Evolutionary conservation across 2,329 filamentous ascomycete species (phyloP).

Genomic region (Penicillium concentricum): DNA sequence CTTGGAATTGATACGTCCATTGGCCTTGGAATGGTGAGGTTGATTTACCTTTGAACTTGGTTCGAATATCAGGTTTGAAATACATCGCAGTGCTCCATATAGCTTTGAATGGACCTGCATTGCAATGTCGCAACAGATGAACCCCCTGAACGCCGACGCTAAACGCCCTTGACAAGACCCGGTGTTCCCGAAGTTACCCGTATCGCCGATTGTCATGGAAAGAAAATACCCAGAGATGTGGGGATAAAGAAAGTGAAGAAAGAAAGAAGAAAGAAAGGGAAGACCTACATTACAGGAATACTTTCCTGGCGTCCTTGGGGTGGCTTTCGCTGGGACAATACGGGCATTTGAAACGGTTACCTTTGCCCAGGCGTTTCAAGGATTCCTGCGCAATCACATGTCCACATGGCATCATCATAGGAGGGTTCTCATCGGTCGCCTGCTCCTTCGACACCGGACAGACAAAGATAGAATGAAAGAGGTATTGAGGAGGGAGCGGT

Average conservation of each 20-base stretch:
- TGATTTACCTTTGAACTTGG: not conserved
- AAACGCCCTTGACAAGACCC: constrained; percentile 4
- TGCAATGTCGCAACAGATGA: not conserved
- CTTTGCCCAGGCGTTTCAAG: constrained; percentile 75
- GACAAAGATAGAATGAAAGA: constrained; percentile 95
- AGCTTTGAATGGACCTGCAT: constrained; percentile 3
- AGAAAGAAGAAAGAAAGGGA: not conserved
- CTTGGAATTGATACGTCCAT: not conserved
- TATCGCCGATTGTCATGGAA: not conserved
- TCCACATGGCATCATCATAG: constrained; percentile 95
- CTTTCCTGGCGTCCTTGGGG: constrained; percentile 71
- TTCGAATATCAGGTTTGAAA: not conserved
- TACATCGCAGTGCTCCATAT: not conserved
- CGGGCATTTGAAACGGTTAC: constrained; percentile 84
- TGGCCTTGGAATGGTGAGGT: not conserved
- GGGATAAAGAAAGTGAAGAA: not conserved
- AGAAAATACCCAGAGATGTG: not conserved
- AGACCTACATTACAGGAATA: constrained; percentile 57
- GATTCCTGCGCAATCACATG: constrained; percentile 90
- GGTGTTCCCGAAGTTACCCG: not conserved
- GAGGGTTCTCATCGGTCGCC: constrained; percentile 86
- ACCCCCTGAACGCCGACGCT: constrained; percentile 8
- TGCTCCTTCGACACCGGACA: constrained; percentile 97
- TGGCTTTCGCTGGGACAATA: constrained; percentile 88
- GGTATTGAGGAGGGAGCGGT: constrained; percentile 61